Evolutionary conservation across 352 stramenopile genomes (phyloP), one percentile per base, ranked within the genome.

Genomic region (Phytophthora brassicae): DNA sequence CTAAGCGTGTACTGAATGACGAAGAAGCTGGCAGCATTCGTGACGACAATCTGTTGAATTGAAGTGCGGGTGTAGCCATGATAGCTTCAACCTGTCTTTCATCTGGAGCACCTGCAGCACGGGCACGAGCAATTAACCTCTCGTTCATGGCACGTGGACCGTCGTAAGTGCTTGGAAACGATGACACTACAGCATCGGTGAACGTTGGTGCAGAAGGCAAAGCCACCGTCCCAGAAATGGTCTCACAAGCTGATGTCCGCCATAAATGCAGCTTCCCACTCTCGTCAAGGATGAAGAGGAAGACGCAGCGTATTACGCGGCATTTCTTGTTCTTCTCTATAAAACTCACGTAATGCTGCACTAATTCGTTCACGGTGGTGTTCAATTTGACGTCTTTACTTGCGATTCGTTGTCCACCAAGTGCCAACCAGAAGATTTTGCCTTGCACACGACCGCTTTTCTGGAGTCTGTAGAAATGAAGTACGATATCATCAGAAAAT

Each of bases 51-150:
- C 54, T 60, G 28, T 74, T 70, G 16, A 63, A 60, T 14, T 66
- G 60, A 6, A 70, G 74, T 13, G 74, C 84, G 12, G 80, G 76
- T 16, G 81, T 75, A 20, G 79, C 62, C 56, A 94, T 58, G 44
- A 94, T 94, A n/a, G 82, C 79, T 12, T 92, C 74, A 28, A 94
- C 75, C 11, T 88, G 46, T 3, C 73, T 64, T n/a, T 90, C 81
- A 23, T 94, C 79, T 0, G 82, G 81, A 14, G 69, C 67, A 0
- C 67, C 76, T 42, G 91, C 79, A 13, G 73, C 72, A 53, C 80
- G 79, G 2, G 84, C 82, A 14, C 84, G 66, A 33, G 72, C 69
- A 2, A 94, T 56, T 4, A 94, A 58, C 33, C 84, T 66, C 60
- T 92, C 74, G 39, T 81, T 83, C 38, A 91, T 72, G 4, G 77